Percentiles rank a stretch among this genome's conserved stretches.
phyloP scores from a whole-genome alignment of 129 eudicot genomes.

The Chrysanthemum seticuspe region DNA sequence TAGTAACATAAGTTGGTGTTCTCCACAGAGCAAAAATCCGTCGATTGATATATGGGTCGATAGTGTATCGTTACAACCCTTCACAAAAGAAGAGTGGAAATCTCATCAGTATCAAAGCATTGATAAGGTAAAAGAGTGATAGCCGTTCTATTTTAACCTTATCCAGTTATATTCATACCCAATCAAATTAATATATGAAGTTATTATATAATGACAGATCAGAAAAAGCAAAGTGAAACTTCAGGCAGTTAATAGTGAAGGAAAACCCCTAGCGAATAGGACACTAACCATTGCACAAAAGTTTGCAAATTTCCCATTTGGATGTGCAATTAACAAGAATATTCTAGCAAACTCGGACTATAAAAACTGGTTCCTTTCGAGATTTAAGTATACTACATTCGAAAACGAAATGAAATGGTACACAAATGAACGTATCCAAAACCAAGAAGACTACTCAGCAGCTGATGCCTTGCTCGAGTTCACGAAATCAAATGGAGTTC shows the following conservation, averaged over 20 bases:
- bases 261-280: slow-evolving; percentile 38
- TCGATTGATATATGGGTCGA: slow-evolving; percentile 55
- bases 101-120: slow-evolving; percentile 57
- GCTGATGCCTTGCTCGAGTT: slow-evolving; percentile 48
- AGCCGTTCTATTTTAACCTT: not conserved
- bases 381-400: slow-evolving; percentile 56
- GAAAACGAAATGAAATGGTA: slow-evolving; percentile 76
- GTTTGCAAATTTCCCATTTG: slow-evolving; percentile 47
- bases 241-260: slow-evolving; percentile 43
- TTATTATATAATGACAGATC: slow-evolving; percentile 20
- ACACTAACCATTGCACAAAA: slow-evolving; percentile 36
- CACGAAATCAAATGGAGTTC: slow-evolving; percentile 35
- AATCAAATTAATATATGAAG: not conserved
- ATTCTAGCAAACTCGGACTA: slow-evolving; percentile 46
- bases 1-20: not conserved
- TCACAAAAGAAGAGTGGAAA: slow-evolving; percentile 64
- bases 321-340: slow-evolving; percentile 52
- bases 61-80: slow-evolving; percentile 69
- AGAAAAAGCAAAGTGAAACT: slow-evolving; percentile 52
- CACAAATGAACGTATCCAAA: slow-evolving; percentile 31
- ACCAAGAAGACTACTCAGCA: slow-evolving; percentile 36
- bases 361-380: slow-evolving; percentile 60
- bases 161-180: not conserved
- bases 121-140: slow-evolving; percentile 44
- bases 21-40: slow-evolving; percentile 40